Percentiles rank a stretch among this genome's conserved stretches.
Evolutionary conservation across 1,284 basidiomycete species (phyloP).

Genomic region (Inonotus obliquus): DNA sequence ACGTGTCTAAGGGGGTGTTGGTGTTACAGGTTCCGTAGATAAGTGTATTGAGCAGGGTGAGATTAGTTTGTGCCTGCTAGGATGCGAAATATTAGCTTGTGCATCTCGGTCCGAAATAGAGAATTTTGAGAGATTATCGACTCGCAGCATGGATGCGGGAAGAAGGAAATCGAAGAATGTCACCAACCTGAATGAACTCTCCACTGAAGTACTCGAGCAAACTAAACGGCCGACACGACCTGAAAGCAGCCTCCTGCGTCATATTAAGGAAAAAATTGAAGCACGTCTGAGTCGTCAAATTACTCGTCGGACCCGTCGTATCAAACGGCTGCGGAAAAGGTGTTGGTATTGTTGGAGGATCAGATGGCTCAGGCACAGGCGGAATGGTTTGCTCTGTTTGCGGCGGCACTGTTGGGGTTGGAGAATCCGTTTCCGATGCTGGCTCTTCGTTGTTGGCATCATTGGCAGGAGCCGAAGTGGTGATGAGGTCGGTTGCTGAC

Average conservation of each 20-base stretch:
- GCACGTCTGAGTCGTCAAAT: constrained; percentile 62
- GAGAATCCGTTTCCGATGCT: constrained; percentile 16
- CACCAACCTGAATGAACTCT: constrained; percentile 51
- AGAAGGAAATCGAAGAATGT: constrained; percentile 3
- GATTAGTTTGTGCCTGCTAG: constrained; percentile 56
- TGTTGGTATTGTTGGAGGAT: constrained; percentile 48
- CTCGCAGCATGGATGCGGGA: no score
- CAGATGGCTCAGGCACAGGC: constrained; percentile 29
- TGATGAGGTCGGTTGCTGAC: constrained; percentile 9
- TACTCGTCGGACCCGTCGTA: constrained; percentile 45
- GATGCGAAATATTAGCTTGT: constrained; percentile 2
- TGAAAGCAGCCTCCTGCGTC: constrained; percentile 55
- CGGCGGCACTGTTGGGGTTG: constrained; percentile 8
- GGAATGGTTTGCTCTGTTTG: constrained; percentile 31
- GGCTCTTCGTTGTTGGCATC: background rate
- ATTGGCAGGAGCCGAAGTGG: background rate
- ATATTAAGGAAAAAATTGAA: constrained; percentile 69
- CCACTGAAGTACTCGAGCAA: constrained; percentile 57
- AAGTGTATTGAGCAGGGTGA: constrained; percentile 59
- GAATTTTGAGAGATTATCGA: background rate
- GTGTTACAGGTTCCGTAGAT: constrained; percentile 79
- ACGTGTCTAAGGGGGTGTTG: constrained; percentile 40
- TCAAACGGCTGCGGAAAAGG: constrained; percentile 79
- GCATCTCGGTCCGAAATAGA: background rate
- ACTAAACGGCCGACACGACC: constrained; percentile 71